Base-by-base conservation (phyloP, 2,329 filamentous ascomycete species). In the Cladosporium velox region DNA sequence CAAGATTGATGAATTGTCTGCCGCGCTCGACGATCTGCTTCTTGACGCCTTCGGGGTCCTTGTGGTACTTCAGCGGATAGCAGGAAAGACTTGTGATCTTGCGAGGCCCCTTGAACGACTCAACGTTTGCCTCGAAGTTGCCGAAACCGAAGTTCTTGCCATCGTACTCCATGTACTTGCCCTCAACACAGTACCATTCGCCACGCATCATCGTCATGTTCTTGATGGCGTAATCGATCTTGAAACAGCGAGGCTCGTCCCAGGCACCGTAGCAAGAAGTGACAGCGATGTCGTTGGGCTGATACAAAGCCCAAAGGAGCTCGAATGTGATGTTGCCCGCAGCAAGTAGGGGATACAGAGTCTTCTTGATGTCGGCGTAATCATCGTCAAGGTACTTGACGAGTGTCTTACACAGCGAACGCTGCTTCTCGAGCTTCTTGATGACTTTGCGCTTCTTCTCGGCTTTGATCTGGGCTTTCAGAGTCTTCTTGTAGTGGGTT, bases 261-360 rank as follows among this genome's bases (percentile, higher is more conserved):
- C 84, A 80, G 41, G 87, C 88, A 3, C 90, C 90, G 69, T 96
- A 96, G 0, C 91, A 94, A 0, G 87, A 86, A 0, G 90, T 82
- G 75, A 90, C 94, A 0, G 88, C 90, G 24, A 96, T 86, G 0
- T 91, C 92, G 72, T 92, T 91, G 0, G 93, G 93, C 74, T 95
- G 96, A 85, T 91, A 96, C 3, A 97, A 80, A 0, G 92, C 92
- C 93, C 93, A 96, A 1, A 96, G 81, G 2, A 96, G 84, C 66
- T 97, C 92, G 71, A 93, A 97, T 0, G 92, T 96, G 75, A 96
- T 96, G 54, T 92, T 88, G 10, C 92, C 91, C 35, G 89, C 90
- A 69, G 92, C 86, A 1, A 96, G 82, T 79, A 97, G 87, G 0
- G 92, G 91, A 70, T 93, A 90, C 0, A 97, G 83, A 1, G 89